Conservation (phyloP, 306 rosid genomes). For the Abrus precatorius region DNA sequence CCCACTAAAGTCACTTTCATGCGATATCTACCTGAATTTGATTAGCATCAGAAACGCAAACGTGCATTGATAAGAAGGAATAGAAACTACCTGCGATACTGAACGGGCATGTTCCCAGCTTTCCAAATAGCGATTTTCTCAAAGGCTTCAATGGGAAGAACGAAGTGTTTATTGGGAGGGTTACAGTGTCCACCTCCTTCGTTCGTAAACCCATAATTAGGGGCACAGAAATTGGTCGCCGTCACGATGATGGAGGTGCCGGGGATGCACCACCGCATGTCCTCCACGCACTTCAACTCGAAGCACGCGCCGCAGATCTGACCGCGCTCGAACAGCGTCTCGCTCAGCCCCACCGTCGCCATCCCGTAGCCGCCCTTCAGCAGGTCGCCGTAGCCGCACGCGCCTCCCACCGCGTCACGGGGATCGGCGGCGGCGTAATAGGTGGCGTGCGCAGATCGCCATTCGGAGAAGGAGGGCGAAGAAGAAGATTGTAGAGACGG, state of each 20-base stretch:
- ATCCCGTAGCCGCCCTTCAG: slow-evolving; percentile 76
- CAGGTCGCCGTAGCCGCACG: slow-evolving; percentile 94
- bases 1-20: no score
- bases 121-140: slow-evolving; percentile 99
- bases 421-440: slow-evolving; percentile 93
- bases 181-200: slow-evolving; percentile 95
- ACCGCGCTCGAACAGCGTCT: slow-evolving; percentile 79
- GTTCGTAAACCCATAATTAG: slow-evolving; percentile 81
- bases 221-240: slow-evolving; percentile 92
- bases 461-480: slow-evolving; percentile 58
- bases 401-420: slow-evolving; percentile 87
- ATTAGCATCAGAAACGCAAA: no score
- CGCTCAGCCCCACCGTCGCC: slow-evolving; percentile 92
- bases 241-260: slow-evolving; percentile 91
- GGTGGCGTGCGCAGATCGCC: slow-evolving; percentile 93
- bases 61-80: no score
- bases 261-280: slow-evolving; percentile 88
- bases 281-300: slow-evolving; percentile 80
- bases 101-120: slow-evolving; percentile 95
- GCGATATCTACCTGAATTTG: no score
- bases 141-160: slow-evolving; percentile 90
- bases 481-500: slow-evolving; percentile 34
- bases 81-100: slow-evolving; percentile 76
- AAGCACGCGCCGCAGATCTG: slow-evolving; percentile 99
- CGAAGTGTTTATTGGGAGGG: slow-evolving; percentile 88